phyloP scores from a whole-genome alignment of 2,329 filamentous ascomycete species.

The Drechslerella dactyloides region DNA sequence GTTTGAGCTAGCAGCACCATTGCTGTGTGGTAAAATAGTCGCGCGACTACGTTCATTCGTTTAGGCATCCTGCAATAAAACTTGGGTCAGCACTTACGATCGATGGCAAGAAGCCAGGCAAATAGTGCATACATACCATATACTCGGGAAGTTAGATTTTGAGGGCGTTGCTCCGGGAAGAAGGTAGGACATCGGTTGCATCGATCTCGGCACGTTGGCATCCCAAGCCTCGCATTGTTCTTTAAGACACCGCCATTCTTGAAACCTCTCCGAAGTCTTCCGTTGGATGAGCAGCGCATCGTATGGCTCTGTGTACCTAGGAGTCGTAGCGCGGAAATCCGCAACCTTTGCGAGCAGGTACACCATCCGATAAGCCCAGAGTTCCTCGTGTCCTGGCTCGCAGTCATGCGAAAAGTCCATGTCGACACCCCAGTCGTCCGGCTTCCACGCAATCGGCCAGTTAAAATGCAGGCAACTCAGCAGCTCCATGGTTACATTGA shows the following conservation, averaged over 20 bases:
- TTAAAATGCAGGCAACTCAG: conserved; percentile 85
- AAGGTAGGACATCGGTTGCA: conserved; percentile 83
- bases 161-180: conserved; percentile 70
- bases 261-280: conserved; percentile 62
- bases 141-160: conserved; percentile 80
- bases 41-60: conserved; percentile 77
- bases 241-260: conserved; percentile 82
- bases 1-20: conserved; percentile 80
- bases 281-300: conserved; percentile 59
- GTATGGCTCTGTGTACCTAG: conserved; percentile 55
- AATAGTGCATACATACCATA: conserved; percentile 69
- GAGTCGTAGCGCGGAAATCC: conserved; percentile 77
- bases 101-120: conserved; percentile 16
- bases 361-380: conserved; percentile 87
- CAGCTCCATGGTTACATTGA: conserved; percentile 90
- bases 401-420: conserved; percentile 70
- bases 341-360: conserved; percentile 86
- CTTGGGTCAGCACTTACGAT: conserved; percentile 1
- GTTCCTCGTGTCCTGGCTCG: conserved; percentile 69
- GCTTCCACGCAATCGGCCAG: conserved; percentile 86
- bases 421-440: conserved; percentile 86
- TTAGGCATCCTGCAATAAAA: conserved; percentile 69
- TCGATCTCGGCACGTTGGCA: conserved; percentile 76
- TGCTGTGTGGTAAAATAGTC: conserved; percentile 87
- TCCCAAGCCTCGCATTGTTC: conserved; percentile 85